phyloP scores from a whole-genome alignment of 1,284 basidiomycete genomes.

The Leccinum huronense region DNA sequence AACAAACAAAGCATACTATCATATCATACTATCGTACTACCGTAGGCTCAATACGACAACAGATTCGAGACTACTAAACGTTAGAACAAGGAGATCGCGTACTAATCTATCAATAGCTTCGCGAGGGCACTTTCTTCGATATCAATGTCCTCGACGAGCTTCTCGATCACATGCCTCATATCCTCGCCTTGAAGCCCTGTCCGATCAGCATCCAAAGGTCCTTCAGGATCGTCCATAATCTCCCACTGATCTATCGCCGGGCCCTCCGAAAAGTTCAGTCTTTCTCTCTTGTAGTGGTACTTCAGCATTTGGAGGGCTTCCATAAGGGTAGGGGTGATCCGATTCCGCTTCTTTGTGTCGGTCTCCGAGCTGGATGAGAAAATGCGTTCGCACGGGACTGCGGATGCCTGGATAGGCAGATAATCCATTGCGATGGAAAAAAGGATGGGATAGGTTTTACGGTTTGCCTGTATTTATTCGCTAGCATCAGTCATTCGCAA shows the following conservation, averaged over 20 bases:
- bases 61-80: no score
- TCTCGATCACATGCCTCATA: not conserved
- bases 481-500: not conserved
- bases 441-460: not conserved
- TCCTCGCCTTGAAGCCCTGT: not conserved
- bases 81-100: not conserved
- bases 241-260: not conserved
- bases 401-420: not conserved
- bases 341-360: not conserved
- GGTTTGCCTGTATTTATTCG: not conserved
- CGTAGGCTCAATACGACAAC: no score
- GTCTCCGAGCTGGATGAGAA: not conserved
- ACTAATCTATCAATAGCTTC: not conserved
- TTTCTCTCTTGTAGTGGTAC: not conserved
- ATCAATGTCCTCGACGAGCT: not conserved
- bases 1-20: not conserved
- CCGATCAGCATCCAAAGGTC: not conserved
- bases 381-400: not conserved
- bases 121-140: not conserved
- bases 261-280: not conserved
- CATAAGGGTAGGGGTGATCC: not conserved
- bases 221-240: not conserved
- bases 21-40: no score
- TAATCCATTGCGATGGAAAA: not conserved
- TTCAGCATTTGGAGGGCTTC: not conserved